phyloP scores from a whole-genome alignment of 768 basidiomycete species.

The Crucibulum laeve region DNA sequence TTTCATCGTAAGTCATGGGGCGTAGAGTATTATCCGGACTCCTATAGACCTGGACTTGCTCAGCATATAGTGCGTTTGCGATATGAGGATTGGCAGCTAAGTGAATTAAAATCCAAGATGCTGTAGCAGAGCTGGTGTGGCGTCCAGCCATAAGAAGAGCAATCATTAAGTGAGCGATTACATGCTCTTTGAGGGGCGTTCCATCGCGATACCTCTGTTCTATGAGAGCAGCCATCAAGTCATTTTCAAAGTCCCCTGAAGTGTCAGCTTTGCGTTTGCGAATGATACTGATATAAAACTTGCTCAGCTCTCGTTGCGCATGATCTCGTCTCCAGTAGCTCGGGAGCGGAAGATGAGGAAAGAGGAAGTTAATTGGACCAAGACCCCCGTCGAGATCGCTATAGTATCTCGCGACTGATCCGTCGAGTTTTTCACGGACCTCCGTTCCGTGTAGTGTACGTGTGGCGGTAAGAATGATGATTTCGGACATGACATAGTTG shows the following conservation, averaged over 20 bases:
- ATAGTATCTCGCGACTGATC: slow-evolving; percentile 80
- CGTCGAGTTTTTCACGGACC: slow-evolving; percentile 75
- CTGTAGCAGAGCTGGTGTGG: slow-evolving; percentile 93
- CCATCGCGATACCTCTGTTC: slow-evolving; percentile 85
- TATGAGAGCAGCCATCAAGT: slow-evolving; percentile 90
- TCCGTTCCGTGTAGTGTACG: slow-evolving; percentile 92
- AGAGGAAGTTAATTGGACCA: slow-evolving; percentile 92
- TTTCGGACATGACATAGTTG: slow-evolving; percentile 70
- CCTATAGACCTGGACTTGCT: slow-evolving; percentile 81
- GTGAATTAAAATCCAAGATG: slow-evolving; percentile 88
- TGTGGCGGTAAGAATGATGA: slow-evolving; percentile 93
- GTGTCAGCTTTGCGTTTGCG: slow-evolving; percentile 57
- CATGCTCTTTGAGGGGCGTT: slow-evolving; percentile 71
- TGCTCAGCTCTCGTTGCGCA: slow-evolving; percentile 90
- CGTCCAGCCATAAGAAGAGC: slow-evolving; percentile 99
- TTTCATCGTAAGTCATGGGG: slow-evolving; percentile 79
- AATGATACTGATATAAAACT: slow-evolving; percentile 89
- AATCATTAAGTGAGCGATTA: slow-evolving; percentile 98
- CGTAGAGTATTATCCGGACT: slow-evolving; percentile 78
- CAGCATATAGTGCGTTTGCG: slow-evolving; percentile 81
- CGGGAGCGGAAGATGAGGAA: slow-evolving; percentile 88
- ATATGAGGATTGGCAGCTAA: slow-evolving; percentile 67
- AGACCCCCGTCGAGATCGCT: slow-evolving; percentile 93
- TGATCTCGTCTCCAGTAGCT: slow-evolving; percentile 86
- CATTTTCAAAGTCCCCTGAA: slow-evolving; percentile 62